Evolutionary conservation across 2,329 filamentous ascomycete species (phyloP), one percentile per base, ranked within the genome.

Genomic region (Colletotrichum sidae): DNA sequence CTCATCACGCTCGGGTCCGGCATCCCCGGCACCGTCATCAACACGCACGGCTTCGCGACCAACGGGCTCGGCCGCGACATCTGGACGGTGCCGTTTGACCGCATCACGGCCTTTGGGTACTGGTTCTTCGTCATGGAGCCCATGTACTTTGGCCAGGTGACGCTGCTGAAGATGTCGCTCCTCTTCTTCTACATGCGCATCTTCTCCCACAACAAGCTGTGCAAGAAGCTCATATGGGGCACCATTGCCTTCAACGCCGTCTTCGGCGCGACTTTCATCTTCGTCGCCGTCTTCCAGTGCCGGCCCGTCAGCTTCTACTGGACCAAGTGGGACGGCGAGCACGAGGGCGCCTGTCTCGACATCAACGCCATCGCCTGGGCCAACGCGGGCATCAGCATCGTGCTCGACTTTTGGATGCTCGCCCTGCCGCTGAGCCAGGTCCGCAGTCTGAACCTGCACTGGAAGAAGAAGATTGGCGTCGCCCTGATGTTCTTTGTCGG

Each of bases 151-250:
- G 56, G 73, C 3, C 74, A 81, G 13, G 72, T 85, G 11, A 74
- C 80, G 2, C 72, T 84, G 34, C 76, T 84, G 13, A 86, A 87
- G 68, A 72, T 85, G 5, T 80, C 84, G 0, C 76, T 88, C 33
- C 74, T 88, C 1, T 78, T 84, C 69, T 86, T 88, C 72, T 88
- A 86, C 69, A 74, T 85, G 6, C 80, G 83, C 56, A 83, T 88
- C 60, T 88, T 88, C 67, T 83, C 83, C 0, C 70, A 73, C 0
- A 65, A 56, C 0, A 61, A 52, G 3, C 77, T 85, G 9, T 39
- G 49, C 45, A 77, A 78, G 12, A 74, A 73, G 6, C 51, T 83
- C 11, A 74, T 86, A 6, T 80, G 77, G 74, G 76, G 65, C n/a
- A 83, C 82, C 0, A 69, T 84, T 41, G 68, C 69, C 4, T 76